These are phyloP conservation scores for Venturia carpophila DNA, from an alignment of 2,329 filamentous ascomycete genomes.

Conservation along the genomic window DNA sequence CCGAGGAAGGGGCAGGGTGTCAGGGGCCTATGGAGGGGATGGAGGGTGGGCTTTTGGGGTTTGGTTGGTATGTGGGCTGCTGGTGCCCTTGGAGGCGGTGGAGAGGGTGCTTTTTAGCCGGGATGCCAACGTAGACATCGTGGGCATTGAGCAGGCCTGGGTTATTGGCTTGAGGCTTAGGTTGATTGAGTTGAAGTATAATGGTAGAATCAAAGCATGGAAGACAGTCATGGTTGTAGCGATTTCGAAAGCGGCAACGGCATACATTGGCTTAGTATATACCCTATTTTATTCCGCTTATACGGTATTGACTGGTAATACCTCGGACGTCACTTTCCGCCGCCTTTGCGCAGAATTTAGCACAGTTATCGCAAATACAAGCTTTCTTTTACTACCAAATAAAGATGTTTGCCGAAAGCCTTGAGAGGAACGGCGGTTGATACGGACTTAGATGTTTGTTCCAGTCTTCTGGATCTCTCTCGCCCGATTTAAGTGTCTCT, in stretches of 20 bases:
- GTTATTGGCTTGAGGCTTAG: not conserved
- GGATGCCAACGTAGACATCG: not conserved
- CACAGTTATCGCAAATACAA: too few species aligned
- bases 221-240: not conserved
- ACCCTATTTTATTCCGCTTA: not conserved
- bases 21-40: conserved; percentile 62
- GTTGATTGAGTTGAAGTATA: not conserved
- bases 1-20: conserved; percentile 57
- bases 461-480: too few species aligned
- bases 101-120: conserved; percentile 27
- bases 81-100: conserved; percentile 54
- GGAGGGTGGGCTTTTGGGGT: conserved; percentile 73
- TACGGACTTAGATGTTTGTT: too few species aligned
- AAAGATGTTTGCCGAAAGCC: too few species aligned
- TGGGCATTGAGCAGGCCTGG: not conserved
- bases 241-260: not conserved
- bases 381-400: too few species aligned
- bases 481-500: too few species aligned
- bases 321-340: too few species aligned
- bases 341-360: too few species aligned
- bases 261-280: not conserved
- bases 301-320: not conserved
- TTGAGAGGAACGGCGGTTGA: too few species aligned
- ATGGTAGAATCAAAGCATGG: not conserved
- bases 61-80: conserved; percentile 67